Percentiles rank a stretch among this genome's conserved stretches.
These are phyloP conservation scores for Aschersonia sp. DNA, from an alignment of 2,329 filamentous ascomycete genomes.

Conservation along the genomic window DNA sequence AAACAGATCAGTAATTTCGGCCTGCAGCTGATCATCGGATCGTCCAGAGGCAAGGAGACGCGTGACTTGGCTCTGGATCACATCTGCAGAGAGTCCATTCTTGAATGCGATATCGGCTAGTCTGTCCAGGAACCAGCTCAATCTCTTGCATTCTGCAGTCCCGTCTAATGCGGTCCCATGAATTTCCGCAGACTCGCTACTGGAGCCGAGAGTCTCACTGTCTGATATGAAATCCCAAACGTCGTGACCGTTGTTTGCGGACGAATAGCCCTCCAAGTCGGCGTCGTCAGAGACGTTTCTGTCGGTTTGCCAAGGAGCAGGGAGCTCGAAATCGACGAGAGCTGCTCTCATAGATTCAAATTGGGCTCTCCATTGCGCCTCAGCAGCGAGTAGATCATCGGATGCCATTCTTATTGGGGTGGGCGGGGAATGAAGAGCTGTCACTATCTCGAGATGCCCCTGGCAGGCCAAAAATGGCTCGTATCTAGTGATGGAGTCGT, in stretches of 20 bases:
- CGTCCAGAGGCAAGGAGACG: conserved; percentile 55
- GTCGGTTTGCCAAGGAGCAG: conserved; percentile 23
- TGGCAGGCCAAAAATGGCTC: too few relatives aligned
- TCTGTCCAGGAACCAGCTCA: conserved; percentile 56
- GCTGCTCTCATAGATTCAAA: conserved; percentile 76
- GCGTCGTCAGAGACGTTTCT: conserved; percentile 45
- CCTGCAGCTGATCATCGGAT: conserved; percentile 78
- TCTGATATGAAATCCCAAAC: conserved; percentile 89
- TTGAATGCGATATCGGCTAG: conserved; percentile 54
- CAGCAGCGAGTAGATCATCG: conserved; percentile 22
- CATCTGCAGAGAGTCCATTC: conserved; percentile 50
- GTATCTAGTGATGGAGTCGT: too few relatives aligned
- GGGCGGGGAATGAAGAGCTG: not conserved
- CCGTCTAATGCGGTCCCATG: conserved; percentile 27
- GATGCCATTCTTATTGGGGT: conserved; percentile 16
- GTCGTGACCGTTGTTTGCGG: conserved; percentile 56
- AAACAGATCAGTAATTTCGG: conserved; percentile 73
- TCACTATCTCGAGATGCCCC: not conserved
- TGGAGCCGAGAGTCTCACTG: conserved; percentile 49
- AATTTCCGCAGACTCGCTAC: conserved; percentile 47
- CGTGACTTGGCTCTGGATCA: conserved; percentile 65
- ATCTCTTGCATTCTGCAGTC: conserved; percentile 24
- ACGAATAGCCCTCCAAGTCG: conserved; percentile 40
- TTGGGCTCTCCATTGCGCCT: conserved; percentile 68
- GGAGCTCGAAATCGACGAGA: conserved; percentile 55